phyloP scores from a whole-genome alignment of 192 early-diverging fungal species.

The Chytriomyces sp. region DNA sequence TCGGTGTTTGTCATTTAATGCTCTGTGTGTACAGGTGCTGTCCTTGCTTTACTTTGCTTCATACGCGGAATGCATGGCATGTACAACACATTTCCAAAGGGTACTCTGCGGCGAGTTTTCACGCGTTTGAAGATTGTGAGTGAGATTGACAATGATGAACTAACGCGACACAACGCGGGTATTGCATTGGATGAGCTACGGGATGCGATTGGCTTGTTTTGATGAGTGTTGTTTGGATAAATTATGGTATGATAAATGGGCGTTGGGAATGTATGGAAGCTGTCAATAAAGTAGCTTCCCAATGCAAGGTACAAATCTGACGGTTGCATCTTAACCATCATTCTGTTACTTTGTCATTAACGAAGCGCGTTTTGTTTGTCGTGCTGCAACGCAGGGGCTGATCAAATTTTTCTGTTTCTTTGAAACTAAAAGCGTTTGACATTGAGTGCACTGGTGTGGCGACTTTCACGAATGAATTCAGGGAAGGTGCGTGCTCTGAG shows the following conservation, averaged over 20 bases:
- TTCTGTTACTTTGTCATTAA: no score
- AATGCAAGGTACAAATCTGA: no score
- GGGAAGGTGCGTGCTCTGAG: slow-evolving; percentile 59
- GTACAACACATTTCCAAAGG: slow-evolving; percentile 60
- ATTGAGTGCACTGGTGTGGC: slow-evolving; percentile 51
- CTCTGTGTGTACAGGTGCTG: slow-evolving; percentile 60
- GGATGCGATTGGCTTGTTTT: slow-evolving; percentile 53
- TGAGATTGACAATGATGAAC: slow-evolving; percentile 71
- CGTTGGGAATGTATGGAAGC: no score
- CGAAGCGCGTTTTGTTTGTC: no score
- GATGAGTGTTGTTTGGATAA: no score
- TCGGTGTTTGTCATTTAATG: not conserved
- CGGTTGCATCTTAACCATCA: no score
- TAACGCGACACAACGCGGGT: slow-evolving; percentile 74
- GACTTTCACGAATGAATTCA: slow-evolving; percentile 75
- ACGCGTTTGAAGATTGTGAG: slow-evolving; percentile 66
- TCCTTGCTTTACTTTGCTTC: slow-evolving; percentile 70
- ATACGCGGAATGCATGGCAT: slow-evolving; percentile 70
- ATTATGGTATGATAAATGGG: no score
- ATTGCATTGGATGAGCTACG: slow-evolving; percentile 73
- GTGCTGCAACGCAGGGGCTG: no score
- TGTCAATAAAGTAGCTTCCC: no score
- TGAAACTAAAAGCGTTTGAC: slow-evolving; percentile 40
- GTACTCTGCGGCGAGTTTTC: slow-evolving; percentile 63
- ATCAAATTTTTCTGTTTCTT: no score